Conservation (phyloP, 2,329 filamentous ascomycete genomes). For the Rugonectria rugulosa region DNA sequence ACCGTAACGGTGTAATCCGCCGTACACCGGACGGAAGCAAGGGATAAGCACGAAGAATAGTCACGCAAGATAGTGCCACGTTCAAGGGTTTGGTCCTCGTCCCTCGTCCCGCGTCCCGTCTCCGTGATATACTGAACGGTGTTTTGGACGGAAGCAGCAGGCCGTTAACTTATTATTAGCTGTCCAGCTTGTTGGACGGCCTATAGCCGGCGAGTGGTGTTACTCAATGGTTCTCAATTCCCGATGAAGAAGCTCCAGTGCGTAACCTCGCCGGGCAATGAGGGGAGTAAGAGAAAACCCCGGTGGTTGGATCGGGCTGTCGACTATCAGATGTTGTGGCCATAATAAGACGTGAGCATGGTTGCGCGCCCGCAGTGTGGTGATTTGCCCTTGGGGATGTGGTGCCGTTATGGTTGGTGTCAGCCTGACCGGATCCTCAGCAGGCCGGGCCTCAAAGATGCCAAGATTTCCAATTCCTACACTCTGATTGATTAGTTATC, state of each 20-base stretch:
- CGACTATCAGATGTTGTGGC: no score
- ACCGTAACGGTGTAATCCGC: neutral
- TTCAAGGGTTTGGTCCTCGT: neutral
- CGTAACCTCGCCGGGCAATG: neutral
- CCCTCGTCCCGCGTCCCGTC: slow-evolving; percentile 1
- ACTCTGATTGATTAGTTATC: slow-evolving; percentile 9
- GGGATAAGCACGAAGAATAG: neutral
- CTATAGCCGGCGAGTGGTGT: neutral
- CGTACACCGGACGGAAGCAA: neutral
- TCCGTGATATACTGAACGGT: slow-evolving; percentile 9
- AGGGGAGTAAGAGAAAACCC: neutral
- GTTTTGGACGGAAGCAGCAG: slow-evolving; percentile 1
- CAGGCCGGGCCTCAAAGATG: no score
- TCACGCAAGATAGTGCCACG: neutral
- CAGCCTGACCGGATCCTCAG: no score
- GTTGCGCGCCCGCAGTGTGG: no score
- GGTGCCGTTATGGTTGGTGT: neutral
- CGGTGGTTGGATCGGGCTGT: neutral
- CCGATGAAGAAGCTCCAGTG: slow-evolving; percentile 1
- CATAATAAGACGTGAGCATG: neutral
- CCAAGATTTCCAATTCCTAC: no score
- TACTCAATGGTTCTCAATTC: slow-evolving; percentile 2
- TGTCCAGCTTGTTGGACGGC: neutral
- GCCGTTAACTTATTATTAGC: slow-evolving; percentile 11
- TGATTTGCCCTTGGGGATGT: no score